Base-by-base conservation (phyloP, 108 stramenopile species). In the Pseudonitzschia multiseries region DNA sequence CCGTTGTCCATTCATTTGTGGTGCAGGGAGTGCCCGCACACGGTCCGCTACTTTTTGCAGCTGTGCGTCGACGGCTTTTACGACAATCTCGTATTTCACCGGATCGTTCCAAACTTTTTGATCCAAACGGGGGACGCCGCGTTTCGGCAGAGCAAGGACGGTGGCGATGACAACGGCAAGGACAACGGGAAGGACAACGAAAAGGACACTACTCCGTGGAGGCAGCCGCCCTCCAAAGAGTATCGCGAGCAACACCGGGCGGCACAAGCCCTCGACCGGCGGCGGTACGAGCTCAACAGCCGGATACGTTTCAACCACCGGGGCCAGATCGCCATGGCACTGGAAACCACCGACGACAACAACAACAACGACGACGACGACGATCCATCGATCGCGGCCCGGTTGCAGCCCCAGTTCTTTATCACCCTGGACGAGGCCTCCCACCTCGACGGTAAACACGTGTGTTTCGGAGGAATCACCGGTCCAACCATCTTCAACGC, bases 401-500 rank as follows among this genome's bases (percentile, higher is more conserved):
- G 85, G 26, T 81, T 97, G 67, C 93, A 90, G 32, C 87, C 89
- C 53, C 98, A 99, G 80, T 99, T 99, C 69, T 99, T 99, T 78
- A 77, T 97, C 59, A 99, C 97, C 15, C 80, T 99, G 41, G 95
- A 96, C 72, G 92, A 93, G 65, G 82, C 93, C 44, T 72, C 88
- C 14, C 88, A 91, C 72, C 83, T 96, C 65, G 88, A 98, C 82
- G 87, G 88, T 2, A 92, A 98, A 72, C 94, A 98, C 74, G 96
- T 96, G 27, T 81, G 96, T 32, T 95, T 96, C 69, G 97, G 97
- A 48, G 93, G 92, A 50, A 78, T 96, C 33, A 78, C 84, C 3
- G 97, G 97, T 4, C 88, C 93, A 43, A 97, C 98, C 36, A 83
- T 97, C 27, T 99, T 96, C 81, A 99, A 99, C 79, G 91, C 94